Evolutionary conservation across 129 eudicot species (phyloP).

Genomic region (Arctium lappa): DNA sequence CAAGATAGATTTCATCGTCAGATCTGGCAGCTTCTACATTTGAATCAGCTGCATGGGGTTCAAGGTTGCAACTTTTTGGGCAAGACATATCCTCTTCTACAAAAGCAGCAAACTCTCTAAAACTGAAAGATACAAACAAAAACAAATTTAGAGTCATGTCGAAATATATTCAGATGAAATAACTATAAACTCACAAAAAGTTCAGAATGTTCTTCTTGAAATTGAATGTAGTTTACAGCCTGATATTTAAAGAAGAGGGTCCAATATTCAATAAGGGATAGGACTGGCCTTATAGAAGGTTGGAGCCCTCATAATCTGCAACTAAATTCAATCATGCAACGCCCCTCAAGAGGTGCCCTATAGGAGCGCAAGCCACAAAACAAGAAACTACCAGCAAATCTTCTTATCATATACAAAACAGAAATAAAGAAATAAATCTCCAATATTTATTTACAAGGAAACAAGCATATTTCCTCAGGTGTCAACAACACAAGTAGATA

Average conservation of each 20-base stretch:
- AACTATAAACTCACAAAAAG: not conserved
- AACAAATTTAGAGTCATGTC: not conserved
- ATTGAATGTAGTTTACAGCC: not conserved
- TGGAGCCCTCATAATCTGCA: not conserved
- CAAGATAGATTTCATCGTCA: conserved; percentile 41
- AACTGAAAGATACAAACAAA: conserved; percentile 44
- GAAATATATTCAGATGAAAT: not conserved
- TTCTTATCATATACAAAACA: not conserved
- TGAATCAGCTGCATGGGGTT: conserved; percentile 33
- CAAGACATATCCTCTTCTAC: conserved; percentile 62
- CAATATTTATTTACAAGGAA: too few relatives aligned
- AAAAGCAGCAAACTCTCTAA: conserved; percentile 64
- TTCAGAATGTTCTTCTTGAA: not conserved
- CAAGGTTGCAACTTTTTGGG: conserved; percentile 34
- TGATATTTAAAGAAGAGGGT: not conserved
- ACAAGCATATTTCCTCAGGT: not conserved
- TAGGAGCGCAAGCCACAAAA: too few relatives aligned
- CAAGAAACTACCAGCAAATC: not conserved
- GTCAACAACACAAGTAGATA: not conserved
- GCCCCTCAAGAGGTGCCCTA: not conserved
- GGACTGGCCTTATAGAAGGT: too few relatives aligned
- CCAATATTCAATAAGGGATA: not conserved
- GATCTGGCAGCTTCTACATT: conserved; percentile 24
- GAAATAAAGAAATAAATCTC: not conserved
- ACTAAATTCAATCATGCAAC: not conserved